These are phyloP conservation scores for Parietaria judaica DNA, from an alignment of 306 rosid species.

Conservation along the genomic window DNA sequence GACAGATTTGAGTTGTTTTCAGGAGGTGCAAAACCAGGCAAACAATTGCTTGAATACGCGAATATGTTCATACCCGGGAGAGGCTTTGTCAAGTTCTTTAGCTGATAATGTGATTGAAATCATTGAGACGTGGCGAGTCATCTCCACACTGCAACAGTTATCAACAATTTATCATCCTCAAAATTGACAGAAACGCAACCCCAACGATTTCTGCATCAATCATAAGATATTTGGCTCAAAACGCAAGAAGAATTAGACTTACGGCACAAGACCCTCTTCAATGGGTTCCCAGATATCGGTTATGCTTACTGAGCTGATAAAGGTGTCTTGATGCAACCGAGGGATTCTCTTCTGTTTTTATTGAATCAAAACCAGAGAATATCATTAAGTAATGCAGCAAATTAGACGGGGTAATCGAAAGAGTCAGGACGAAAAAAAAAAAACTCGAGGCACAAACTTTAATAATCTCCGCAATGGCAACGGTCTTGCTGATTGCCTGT, in stretches of 20 bases:
- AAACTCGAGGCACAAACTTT: conserved; percentile 37
- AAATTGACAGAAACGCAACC: neutral
- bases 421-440: no score
- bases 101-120: conserved; percentile 76
- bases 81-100: conserved; percentile 53
- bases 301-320: conserved; percentile 89
- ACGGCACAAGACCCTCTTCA: conserved; percentile 99
- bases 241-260: conserved; percentile 24
- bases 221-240: no score
- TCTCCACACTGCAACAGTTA: conserved; percentile 76
- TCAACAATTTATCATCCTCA: conserved; percentile 13
- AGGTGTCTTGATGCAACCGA: conserved; percentile 68
- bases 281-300: conserved; percentile 97
- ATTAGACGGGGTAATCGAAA: neutral
- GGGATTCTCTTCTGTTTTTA: conserved; percentile 65
- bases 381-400: conserved; percentile 4
- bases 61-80: conserved; percentile 69
- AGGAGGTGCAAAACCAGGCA: neutral
- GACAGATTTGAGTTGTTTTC: conserved; percentile 9
- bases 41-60: neutral
- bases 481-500: conserved; percentile 97
- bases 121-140: conserved; percentile 98
- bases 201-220: conserved; percentile 7
- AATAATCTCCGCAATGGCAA: conserved; percentile 82
- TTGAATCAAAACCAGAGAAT: conserved; percentile 7